These are phyloP conservation scores for Yarrowia alimentaria DNA, from an alignment of 805 yeast species.

Conservation along the genomic window DNA sequence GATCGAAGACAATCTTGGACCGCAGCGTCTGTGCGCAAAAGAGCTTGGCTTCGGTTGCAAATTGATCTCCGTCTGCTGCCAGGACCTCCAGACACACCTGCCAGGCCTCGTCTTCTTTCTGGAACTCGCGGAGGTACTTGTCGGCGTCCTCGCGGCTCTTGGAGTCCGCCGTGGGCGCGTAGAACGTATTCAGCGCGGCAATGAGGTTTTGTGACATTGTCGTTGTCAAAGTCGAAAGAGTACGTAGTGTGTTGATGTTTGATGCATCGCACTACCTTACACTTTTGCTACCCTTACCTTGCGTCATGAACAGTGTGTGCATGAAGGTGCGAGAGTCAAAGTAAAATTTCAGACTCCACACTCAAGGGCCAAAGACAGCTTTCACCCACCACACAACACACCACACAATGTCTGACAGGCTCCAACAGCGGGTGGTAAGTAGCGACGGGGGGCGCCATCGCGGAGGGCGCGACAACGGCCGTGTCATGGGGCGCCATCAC, in stretches of 20 bases:
- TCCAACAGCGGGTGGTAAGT: slow-evolving; percentile 28
- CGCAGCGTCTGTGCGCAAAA: slow-evolving; percentile 92
- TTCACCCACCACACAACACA: slow-evolving; percentile 3
- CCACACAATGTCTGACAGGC: slow-evolving; percentile 14
- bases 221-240: neutral
- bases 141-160: slow-evolving; percentile 47
- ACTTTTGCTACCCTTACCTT: no score
- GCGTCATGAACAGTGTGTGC: no score
- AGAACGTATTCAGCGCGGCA: slow-evolving; percentile 49
- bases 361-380: slow-evolving; percentile 48
- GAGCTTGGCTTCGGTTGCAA: slow-evolving; percentile 62
- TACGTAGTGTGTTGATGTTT: slow-evolving; percentile 3
- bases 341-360: no score
- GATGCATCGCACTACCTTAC: no score
- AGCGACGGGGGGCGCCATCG: neutral
- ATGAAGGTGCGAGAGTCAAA: no score
- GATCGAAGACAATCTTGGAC: slow-evolving; percentile 74
- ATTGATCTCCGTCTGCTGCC: slow-evolving; percentile 36
- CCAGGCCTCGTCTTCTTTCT: slow-evolving; percentile 74
- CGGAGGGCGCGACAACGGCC: no score
- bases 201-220: slow-evolving; percentile 28
- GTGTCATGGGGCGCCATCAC: no score
- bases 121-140: slow-evolving; percentile 71
- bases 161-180: slow-evolving; percentile 44
- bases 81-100: slow-evolving; percentile 58